These are phyloP conservation scores for Hypoxylon rickii DNA, from an alignment of 495 filamentous ascomycete genomes.

Conservation along the genomic window DNA sequence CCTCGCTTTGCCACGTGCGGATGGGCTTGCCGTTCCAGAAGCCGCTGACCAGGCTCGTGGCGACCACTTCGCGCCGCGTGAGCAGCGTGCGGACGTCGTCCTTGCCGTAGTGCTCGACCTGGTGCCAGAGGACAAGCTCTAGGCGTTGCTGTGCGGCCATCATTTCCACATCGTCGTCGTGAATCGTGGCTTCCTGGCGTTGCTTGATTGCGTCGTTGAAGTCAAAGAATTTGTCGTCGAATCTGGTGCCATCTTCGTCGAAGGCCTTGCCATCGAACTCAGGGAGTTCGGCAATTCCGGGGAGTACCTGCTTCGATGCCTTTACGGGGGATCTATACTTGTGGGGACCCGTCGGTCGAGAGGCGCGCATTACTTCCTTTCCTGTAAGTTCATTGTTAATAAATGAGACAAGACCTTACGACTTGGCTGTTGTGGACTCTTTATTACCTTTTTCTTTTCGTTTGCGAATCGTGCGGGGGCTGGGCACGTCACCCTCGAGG, in stretches of 20 bases:
- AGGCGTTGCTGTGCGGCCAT: constrained; percentile 3
- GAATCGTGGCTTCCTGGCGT: constrained; percentile 1
- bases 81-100: background rate
- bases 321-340: no score
- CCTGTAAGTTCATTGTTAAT: no score
- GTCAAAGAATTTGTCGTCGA: constrained; percentile 2
- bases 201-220: constrained; percentile 4
- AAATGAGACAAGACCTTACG: no score
- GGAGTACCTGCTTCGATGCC: no score
- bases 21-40: constrained; percentile 5
- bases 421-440: no score
- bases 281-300: no score
- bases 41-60: constrained; percentile 2
- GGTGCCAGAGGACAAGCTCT: constrained; percentile 3
- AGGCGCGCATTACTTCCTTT: no score
- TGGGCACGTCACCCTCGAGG: no score
- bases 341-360: no score
- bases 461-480: no score
- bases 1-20: background rate
- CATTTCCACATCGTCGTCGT: background rate
- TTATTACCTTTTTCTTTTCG: no score
- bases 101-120: background rate
- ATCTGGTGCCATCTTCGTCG: background rate
- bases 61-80: constrained; percentile 7
- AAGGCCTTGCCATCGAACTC: background rate